phyloP scores from a whole-genome alignment of 2,329 filamentous ascomycete species.

The Stenocarpella maydis region DNA sequence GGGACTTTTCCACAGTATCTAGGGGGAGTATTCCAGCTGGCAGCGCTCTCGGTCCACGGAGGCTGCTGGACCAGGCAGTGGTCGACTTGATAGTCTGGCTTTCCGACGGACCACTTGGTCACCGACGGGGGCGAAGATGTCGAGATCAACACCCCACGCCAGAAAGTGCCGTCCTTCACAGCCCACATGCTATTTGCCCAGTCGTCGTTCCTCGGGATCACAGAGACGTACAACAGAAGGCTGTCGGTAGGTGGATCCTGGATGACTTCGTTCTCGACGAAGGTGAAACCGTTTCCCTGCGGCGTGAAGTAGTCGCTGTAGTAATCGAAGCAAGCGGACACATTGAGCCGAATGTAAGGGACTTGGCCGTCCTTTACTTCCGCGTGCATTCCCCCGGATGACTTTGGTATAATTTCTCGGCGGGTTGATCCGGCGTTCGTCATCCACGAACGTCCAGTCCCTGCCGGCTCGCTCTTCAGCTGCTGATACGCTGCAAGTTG shows the following conservation, averaged over 20 bases:
- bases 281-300: slow-evolving; percentile 38
- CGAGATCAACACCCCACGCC: not conserved
- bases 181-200: slow-evolving; percentile 44
- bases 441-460: slow-evolving; percentile 1
- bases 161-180: slow-evolving; percentile 37
- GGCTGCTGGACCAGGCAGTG: slow-evolving; percentile 40
- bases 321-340: slow-evolving; percentile 37
- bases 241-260: slow-evolving; percentile 35
- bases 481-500: not conserved
- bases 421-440: slow-evolving; percentile 30
- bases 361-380: slow-evolving; percentile 35
- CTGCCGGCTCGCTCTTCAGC: slow-evolving; percentile 3
- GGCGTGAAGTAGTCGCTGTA: slow-evolving; percentile 39
- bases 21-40: slow-evolving; percentile 39
- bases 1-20: slow-evolving; percentile 37
- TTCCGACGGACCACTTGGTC: slow-evolving; percentile 38
- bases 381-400: no score
- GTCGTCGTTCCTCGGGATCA: slow-evolving; percentile 38
- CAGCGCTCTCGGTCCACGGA: slow-evolving; percentile 30
- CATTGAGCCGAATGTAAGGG: slow-evolving; percentile 19
- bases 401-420: no score
- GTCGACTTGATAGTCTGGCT: slow-evolving; percentile 38
- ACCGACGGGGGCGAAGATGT: slow-evolving; percentile 30
- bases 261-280: slow-evolving; percentile 37
- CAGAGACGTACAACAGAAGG: slow-evolving; percentile 38